Evolutionary conservation across 2,329 filamentous ascomycete species (phyloP), one percentile per base, ranked within the genome.

Genomic region (Colletotrichum brevisporum): DNA sequence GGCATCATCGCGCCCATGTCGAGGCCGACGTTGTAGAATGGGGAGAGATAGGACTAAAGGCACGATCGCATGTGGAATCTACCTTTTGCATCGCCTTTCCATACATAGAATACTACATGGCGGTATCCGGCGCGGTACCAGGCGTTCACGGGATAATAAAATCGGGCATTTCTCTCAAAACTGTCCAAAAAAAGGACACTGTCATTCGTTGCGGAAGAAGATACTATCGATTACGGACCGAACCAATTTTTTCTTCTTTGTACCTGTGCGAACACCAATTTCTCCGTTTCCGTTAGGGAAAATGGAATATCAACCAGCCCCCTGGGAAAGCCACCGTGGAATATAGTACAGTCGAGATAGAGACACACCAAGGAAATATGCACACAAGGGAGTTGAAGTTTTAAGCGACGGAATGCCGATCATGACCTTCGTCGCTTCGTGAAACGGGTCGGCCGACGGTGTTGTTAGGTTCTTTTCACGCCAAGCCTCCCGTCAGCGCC

Each of bases 1-100:
- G 96, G 96, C 54, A 87, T 97, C 73, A 94, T 99, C 80, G 88
- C 90, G 75, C 93, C 96, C 48, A 93, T 99, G 88, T 90, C 91
- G 67, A 95, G 92, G 83, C 95, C 95, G 18, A 84, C 78, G 59
- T 74, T 77, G 66, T 83, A 79, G n/a, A 5, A 13, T 6, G 13
- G 4, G 31, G 15, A 6, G 31, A 10, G 9, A 12, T 8, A 4
- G 31, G n/a, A 24, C 5, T n/a, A 21, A n/a, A 8, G 1, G n/a
- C 15, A 63, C 26, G 39, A 36, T 5, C 27, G 18, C 41, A 24
- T 57, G 31, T 67, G 45, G 47, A 24, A 21, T 36, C 31, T 43
- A 50, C 36, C 4, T 45, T 12, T 36, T 63, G 54, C 6, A 41
- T 21, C 24, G 39, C 51, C n/a, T 16, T 15, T 27, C 24, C 47